Evolutionary conservation across 108 stramenopile genomes (phyloP).

Genomic region (Cyclotella distinguenda): DNA sequence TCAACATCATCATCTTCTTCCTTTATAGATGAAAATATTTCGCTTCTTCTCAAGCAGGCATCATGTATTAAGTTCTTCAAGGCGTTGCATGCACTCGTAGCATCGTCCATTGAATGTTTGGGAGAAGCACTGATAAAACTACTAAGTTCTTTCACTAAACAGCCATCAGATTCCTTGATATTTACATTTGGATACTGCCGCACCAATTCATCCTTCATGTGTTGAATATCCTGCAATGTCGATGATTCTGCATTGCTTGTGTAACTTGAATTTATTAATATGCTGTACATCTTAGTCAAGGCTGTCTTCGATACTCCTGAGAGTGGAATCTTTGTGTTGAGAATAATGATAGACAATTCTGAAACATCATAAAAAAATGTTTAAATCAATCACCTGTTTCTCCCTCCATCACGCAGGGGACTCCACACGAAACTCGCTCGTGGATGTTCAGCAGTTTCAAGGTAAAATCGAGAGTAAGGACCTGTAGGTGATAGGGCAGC

Average conservation of each 20-base stretch:
- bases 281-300: conserved; percentile 37
- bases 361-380: no score
- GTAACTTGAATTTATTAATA: conserved; percentile 27
- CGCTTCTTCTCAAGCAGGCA: no score
- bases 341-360: no score
- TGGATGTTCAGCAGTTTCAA: conserved; percentile 30
- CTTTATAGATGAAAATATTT: no score
- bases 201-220: background rate
- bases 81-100: no score
- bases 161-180: background rate
- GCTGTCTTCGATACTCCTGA: conserved; percentile 43
- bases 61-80: no score
- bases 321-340: no score
- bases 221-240: conserved; percentile 1
- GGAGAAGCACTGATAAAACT: no score
- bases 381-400: no score
- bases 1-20: background rate
- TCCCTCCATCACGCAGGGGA: conserved; percentile 33
- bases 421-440: conserved; percentile 34
- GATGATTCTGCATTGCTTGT: conserved; percentile 4
- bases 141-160: no score
- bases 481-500: no score
- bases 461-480: conserved; percentile 29
- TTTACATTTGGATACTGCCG: background rate
- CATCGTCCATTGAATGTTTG: no score